Evolutionary conservation across 1,284 basidiomycete genomes (phyloP), one percentile per base, ranked within the genome.

Genomic region (Sporisorium iseilematis-ciliati): DNA sequence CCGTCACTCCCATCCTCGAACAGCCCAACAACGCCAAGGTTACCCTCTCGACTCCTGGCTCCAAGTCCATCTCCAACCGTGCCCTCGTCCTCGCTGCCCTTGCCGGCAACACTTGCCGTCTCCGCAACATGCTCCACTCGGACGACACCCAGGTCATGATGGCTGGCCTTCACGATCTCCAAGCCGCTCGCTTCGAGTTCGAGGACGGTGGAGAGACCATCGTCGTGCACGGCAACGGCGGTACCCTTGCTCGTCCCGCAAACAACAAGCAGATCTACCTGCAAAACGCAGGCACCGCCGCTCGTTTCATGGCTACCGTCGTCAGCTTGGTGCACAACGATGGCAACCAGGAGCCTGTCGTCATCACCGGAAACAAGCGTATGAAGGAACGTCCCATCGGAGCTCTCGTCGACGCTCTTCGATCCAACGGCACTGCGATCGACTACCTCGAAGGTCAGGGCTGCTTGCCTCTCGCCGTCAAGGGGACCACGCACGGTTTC

Each of bases 131-230:
- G 18, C 88, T 99, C 45, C 95, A 98, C 85, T 98, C 95, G 10
- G 96, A 99, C 82, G 96, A 99, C 85, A 99, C 96, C 0, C 94
- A 95, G 79, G 96, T 99, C 64, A 99, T 99, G 97, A 98, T 99
- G 94, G 88, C 91, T 51, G 93, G 95, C 63, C 90, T 99, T 70
- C 91, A 94, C 70, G 53, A 77, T 41, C 62, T 75, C 10, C 77
- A 94, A 90, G 96, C 95, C 51, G 96, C 96, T 25, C 90, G 88
- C 43, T 94, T 93, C 84, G 88, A 88, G 23, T 99, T 95, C 93
- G 93, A 97, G 87, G 95, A 99, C 77, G 91, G 90, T 58, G 93
- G 92, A 26, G 95, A 97, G 86, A 96, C 94, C 0, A 90, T 99
- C 35, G 91, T 99, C 48, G 95, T 99, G 20, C 87, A 91, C 65